Conservation (phyloP, 495 filamentous ascomycete genomes). For the Cudoniella acicularis region DNA sequence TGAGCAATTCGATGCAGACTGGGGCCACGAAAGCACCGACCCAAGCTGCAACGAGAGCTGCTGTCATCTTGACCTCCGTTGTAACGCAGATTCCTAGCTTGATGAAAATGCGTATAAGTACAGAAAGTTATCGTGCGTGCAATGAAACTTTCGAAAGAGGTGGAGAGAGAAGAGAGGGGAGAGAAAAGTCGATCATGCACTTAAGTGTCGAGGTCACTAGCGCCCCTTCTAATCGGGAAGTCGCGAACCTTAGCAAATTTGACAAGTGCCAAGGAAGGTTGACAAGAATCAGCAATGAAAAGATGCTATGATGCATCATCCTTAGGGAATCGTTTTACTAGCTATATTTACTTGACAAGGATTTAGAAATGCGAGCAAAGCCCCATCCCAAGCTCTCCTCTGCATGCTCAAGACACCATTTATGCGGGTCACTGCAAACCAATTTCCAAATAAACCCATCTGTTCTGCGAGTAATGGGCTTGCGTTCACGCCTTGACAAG, state of each 20-base stretch:
- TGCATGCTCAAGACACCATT: background rate
- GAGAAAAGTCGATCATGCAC: background rate
- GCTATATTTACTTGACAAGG: too few relatives aligned
- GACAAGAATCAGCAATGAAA: too few relatives aligned
- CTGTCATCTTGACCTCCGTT: conserved; percentile 4
- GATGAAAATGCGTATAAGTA: background rate
- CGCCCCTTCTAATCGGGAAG: too few relatives aligned
- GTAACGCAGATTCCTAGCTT: conserved; percentile 5
- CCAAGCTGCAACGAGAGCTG: background rate
- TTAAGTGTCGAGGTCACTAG: background rate
- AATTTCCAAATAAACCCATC: conserved; percentile 8
- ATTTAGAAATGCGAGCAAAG: too few relatives aligned
- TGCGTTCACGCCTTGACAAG: conserved; percentile 11
- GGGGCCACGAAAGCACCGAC: background rate
- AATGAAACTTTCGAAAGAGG: conserved; percentile 9
- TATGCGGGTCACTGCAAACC: background rate
- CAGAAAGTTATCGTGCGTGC: conserved; percentile 11
- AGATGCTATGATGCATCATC: too few relatives aligned
- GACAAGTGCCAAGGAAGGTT: background rate
- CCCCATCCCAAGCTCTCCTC: too few relatives aligned
- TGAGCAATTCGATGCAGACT: background rate
- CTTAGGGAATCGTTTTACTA: too few relatives aligned
- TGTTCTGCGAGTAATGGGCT: conserved; percentile 2
- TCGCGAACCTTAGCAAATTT: too few relatives aligned
- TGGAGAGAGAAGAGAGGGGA: conserved; percentile 9